A percentile compares a stretch with the other conserved stretches of the same genome.
Evolutionary conservation across 2,329 filamentous ascomycete species (phyloP).

Genomic region (Venturia effusa): DNA sequence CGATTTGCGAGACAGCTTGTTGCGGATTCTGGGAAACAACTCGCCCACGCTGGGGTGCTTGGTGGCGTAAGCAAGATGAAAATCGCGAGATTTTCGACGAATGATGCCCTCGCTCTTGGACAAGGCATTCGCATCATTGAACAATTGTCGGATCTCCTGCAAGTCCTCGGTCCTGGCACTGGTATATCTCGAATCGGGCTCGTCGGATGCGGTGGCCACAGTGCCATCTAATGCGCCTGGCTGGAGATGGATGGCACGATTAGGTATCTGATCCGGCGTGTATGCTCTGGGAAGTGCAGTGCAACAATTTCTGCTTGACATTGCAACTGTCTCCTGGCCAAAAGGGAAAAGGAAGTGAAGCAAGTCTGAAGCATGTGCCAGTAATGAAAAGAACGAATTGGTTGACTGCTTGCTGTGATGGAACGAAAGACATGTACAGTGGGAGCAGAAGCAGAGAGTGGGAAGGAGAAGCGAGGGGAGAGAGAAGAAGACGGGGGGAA

Average conservation of each 20-base stretch:
- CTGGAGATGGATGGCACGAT: not conserved
- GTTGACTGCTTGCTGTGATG: not conserved
- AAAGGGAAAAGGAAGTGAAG: not conserved
- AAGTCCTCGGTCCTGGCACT: conserved; percentile 11
- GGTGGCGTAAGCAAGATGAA: not conserved
- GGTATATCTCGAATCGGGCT: conserved; percentile 7
- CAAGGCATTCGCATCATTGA: not conserved
- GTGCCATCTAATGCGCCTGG: not conserved
- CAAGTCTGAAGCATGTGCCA: not conserved
- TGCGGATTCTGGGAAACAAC: conserved; percentile 4
- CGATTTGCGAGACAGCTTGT: not conserved
- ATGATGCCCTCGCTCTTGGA: not conserved
- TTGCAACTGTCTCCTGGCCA: not conserved
- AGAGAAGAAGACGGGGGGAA: not conserved
- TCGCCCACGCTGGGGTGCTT: conserved; percentile 8
- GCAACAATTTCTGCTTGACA: not conserved
- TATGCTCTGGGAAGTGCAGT: not conserved
- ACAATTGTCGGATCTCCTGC: conserved; percentile 9
- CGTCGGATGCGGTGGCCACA: not conserved
- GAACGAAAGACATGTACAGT: conserved; percentile 5
- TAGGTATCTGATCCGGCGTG: not conserved
- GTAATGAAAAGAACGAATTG: not conserved
- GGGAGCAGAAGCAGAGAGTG: not conserved
- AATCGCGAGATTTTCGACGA: not conserved
- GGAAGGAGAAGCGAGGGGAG: not conserved